These are phyloP conservation scores for Pharus latifolius DNA, from an alignment of 176 grass and related monocot species.

Conservation along the genomic window DNA sequence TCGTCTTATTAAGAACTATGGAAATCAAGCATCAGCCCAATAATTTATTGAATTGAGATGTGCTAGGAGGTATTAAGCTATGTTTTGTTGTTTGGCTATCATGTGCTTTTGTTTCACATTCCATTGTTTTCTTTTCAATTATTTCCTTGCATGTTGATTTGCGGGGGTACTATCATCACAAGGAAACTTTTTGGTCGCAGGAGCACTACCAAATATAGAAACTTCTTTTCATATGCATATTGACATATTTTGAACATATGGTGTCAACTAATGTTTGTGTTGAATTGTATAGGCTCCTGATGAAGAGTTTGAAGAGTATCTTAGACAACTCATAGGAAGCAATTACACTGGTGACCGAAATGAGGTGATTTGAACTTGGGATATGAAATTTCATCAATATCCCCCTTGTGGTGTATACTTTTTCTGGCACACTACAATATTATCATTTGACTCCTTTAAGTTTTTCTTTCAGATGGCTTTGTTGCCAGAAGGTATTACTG, in stretches of 20 bases:
- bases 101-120: no score
- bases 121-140: no score
- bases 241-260: no score
- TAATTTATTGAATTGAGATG: no score
- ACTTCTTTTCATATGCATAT: neutral
- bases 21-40: no score
- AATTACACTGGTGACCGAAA: slow-evolving; percentile 78
- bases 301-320: slow-evolving; percentile 99
- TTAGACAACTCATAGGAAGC: slow-evolving; percentile 76
- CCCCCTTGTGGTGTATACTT: neutral
- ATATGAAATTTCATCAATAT: slow-evolving; percentile 9
- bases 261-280: slow-evolving; percentile 18
- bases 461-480: slow-evolving; percentile 75
- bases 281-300: slow-evolving; percentile 72
- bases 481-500: slow-evolving; percentile 94
- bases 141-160: neutral
- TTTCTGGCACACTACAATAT: slow-evolving; percentile 19
- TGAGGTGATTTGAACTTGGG: slow-evolving; percentile 44
- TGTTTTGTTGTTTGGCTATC: no score
- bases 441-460: slow-evolving; percentile 11
- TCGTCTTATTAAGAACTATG: no score
- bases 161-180: neutral
- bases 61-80: no score
- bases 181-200: neutral
- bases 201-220: slow-evolving; percentile 15